Evolutionary conservation across 140 eudicot genomes (phyloP).

Genomic region (Ambrosia hybrid): DNA sequence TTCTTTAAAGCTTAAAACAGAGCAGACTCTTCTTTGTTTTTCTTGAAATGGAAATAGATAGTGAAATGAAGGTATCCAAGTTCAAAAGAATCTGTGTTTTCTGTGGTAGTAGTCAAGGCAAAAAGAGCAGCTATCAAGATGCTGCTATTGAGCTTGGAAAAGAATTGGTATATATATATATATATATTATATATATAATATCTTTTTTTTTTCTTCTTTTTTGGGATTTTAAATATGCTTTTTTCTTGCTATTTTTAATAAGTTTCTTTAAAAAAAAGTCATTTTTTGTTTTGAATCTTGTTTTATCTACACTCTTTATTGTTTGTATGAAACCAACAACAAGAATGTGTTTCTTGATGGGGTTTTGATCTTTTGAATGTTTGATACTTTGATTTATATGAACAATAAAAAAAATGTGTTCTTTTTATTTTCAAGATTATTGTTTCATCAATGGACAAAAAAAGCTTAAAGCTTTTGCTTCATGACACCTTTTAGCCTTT

Average conservation of each 20-base stretch:
- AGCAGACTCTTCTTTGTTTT: constrained; percentile 18
- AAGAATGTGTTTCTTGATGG: constrained; percentile 15
- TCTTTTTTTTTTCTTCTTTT: not conserved
- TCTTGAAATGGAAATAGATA: constrained; percentile 48
- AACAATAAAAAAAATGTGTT: constrained; percentile 21
- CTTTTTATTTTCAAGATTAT: constrained; percentile 17
- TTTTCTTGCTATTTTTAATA: constrained; percentile 19
- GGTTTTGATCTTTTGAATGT: too few species aligned
- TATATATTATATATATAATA: constrained; percentile 12
- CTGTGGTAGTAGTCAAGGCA: constrained; percentile 97
- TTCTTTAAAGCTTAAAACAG: constrained; percentile 25
- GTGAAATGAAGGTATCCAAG: constrained; percentile 59
- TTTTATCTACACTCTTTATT: not conserved
- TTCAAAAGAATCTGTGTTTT: constrained; percentile 91
- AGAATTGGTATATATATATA: constrained; percentile 54
- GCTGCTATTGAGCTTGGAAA: constrained; percentile 89
- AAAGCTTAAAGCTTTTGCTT: constrained; percentile 19
- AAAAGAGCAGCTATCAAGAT: constrained; percentile 75
- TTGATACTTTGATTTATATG: not conserved
- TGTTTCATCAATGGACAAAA: constrained; percentile 22
- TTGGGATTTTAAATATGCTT: not conserved
- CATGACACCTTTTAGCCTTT: constrained; percentile 18
- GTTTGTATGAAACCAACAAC: constrained; percentile 23
- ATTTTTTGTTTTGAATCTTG: constrained; percentile 25
- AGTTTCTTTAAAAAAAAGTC: constrained; percentile 16